Evolutionary conservation across 2,329 filamentous ascomycete species (phyloP).

Genomic region (Nemania bipapillata): DNA sequence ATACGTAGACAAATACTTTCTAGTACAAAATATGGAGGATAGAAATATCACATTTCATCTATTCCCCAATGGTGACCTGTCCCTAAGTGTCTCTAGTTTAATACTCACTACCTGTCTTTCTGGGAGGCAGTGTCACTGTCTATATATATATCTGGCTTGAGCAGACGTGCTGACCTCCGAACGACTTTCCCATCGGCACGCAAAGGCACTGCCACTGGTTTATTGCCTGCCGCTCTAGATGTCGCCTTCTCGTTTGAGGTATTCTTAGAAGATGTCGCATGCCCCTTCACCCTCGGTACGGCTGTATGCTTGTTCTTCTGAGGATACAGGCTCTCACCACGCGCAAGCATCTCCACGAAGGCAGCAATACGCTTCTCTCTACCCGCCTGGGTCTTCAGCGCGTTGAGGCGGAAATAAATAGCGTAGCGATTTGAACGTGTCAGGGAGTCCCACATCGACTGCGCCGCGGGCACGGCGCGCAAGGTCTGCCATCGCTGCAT

Average conservation of each 20-base stretch:
- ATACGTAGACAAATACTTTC: too few species aligned
- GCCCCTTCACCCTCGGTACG: neutral
- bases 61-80: too few species aligned
- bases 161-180: constrained; percentile 29
- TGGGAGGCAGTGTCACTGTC: neutral
- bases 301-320: constrained; percentile 35
- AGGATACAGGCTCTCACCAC: constrained; percentile 39
- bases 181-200: neutral
- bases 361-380: constrained; percentile 43
- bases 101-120: neutral
- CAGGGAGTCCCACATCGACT: constrained; percentile 38
- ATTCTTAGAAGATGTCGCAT: neutral
- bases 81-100: too few species aligned
- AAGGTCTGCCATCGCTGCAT: constrained; percentile 56
- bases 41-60: too few species aligned
- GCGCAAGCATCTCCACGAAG: constrained; percentile 45
- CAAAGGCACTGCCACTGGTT: neutral
- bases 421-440: constrained; percentile 42
- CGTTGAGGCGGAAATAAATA: constrained; percentile 43
- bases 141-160: neutral
- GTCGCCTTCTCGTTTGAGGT: neutral
- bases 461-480: constrained; percentile 38
- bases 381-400: constrained; percentile 45
- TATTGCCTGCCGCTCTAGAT: neutral
- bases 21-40: too few species aligned